phyloP scores from a whole-genome alignment of 2,329 filamentous ascomycete species.

The Torrubiellomyces zombiae region DNA sequence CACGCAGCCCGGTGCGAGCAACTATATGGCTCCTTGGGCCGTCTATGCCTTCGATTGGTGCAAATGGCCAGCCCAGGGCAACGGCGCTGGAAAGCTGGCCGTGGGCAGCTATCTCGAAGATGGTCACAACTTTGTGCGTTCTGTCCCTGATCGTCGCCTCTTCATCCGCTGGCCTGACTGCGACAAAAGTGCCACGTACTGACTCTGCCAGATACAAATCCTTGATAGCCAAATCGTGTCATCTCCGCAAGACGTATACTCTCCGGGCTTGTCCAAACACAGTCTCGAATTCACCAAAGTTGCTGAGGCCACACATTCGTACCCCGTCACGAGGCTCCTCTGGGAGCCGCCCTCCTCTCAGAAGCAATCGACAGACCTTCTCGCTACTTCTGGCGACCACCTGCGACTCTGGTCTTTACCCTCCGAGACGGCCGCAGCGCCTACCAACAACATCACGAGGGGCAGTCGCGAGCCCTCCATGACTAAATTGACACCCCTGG shows the following conservation, averaged over 20 bases:
- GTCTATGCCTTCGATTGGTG: conserved; percentile 98
- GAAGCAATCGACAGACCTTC: conserved; percentile 86
- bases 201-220: conserved; percentile 67
- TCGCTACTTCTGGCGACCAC: conserved; percentile 91
- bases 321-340: conserved; percentile 83
- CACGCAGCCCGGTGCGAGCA: conserved; percentile 59
- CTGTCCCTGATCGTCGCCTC: too few species aligned
- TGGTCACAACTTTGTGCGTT: conserved; percentile 83
- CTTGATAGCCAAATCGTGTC: conserved; percentile 69
- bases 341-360: conserved; percentile 94
- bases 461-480: conserved; percentile 38
- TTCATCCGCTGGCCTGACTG: too few species aligned
- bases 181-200: conserved; percentile 2
- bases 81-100: conserved; percentile 79
- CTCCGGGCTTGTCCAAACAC: conserved; percentile 54
- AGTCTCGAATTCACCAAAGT: conserved; percentile 82
- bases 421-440: conserved; percentile 37
- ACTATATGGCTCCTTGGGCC: conserved; percentile 86
- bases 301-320: conserved; percentile 93
- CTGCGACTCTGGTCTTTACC: conserved; percentile 87
- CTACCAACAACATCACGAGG: conserved; percentile 52
- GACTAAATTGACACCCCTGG: conserved; percentile 79
- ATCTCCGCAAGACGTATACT: conserved; percentile 51
- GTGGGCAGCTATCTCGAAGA: conserved; percentile 95
- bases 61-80: conserved; percentile 77